phyloP scores from a whole-genome alignment of 176 grass and related monocot genomes.

The Carex littledalei region DNA sequence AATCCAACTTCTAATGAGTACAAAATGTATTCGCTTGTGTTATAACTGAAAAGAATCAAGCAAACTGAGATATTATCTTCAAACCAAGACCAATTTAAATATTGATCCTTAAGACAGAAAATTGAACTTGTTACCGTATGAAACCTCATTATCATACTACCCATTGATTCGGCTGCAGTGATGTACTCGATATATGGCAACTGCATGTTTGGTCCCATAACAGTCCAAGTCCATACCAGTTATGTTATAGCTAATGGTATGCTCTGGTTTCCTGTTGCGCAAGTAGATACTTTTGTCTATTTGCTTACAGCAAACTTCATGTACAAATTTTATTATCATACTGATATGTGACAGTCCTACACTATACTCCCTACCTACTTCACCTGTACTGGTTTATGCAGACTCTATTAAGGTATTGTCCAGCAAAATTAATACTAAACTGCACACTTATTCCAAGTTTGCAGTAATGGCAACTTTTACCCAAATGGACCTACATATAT shows the following conservation, averaged over 20 bases:
- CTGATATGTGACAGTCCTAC: neutral
- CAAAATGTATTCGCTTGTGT: neutral
- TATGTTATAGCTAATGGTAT: neutral
- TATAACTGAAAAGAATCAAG: neutral
- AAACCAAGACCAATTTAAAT: neutral
- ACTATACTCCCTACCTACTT: neutral
- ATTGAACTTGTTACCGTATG: neutral
- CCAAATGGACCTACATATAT: neutral
- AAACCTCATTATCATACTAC: neutral
- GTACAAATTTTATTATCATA: neutral
- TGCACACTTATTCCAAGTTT: neutral
- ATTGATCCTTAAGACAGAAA: neutral
- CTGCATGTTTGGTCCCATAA: neutral
- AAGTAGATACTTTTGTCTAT: neutral
- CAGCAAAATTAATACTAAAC: neutral
- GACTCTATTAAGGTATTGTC: neutral
- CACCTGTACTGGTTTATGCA: neutral
- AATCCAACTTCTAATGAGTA: neutral
- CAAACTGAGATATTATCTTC: neutral
- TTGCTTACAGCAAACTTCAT: neutral
- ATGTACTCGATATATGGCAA: neutral
- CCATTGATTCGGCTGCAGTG: neutral
- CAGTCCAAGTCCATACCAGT: neutral
- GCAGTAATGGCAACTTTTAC: neutral
- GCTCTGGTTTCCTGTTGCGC: neutral